phyloP scores from a whole-genome alignment of 108 stramenopile genomes.

The Aurantiochytrium sp. region DNA sequence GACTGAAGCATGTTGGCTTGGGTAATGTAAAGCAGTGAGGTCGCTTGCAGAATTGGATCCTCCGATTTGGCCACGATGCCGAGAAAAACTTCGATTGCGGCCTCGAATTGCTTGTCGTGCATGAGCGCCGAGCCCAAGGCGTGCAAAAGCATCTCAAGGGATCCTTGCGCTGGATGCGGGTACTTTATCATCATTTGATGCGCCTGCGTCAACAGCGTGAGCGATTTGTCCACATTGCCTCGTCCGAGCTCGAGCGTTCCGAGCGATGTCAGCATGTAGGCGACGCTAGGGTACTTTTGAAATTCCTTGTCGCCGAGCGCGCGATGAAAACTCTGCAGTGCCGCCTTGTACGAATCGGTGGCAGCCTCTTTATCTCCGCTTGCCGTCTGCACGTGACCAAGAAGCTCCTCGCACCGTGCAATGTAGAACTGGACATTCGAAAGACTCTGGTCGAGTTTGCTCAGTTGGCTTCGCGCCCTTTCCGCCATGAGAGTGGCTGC shows the following conservation, averaged over 20 bases:
- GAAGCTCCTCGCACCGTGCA: neutral
- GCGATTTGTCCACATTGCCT: neutral
- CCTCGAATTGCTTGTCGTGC: neutral
- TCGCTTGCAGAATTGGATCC: neutral
- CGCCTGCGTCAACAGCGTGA: neutral
- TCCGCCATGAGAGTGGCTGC: no score
- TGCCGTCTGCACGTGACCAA: neutral
- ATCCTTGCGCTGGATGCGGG: neutral
- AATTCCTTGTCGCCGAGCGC: neutral
- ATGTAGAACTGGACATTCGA: neutral
- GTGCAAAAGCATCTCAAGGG: neutral
- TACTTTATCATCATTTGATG: neutral
- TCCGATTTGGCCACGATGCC: neutral
- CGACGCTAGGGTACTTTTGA: neutral
- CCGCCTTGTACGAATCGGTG: neutral
- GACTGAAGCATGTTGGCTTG: neutral
- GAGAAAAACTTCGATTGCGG: neutral
- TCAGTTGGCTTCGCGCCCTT: no score
- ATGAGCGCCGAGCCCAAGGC: neutral
- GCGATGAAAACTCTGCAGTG: neutral
- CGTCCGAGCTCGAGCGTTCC: neutral
- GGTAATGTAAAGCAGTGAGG: neutral
- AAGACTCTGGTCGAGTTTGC: no score
- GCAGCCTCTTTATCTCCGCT: neutral
- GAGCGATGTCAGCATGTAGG: neutral